Conservation (phyloP, 129 eudicot genomes). For the Daucus carota region DNA sequence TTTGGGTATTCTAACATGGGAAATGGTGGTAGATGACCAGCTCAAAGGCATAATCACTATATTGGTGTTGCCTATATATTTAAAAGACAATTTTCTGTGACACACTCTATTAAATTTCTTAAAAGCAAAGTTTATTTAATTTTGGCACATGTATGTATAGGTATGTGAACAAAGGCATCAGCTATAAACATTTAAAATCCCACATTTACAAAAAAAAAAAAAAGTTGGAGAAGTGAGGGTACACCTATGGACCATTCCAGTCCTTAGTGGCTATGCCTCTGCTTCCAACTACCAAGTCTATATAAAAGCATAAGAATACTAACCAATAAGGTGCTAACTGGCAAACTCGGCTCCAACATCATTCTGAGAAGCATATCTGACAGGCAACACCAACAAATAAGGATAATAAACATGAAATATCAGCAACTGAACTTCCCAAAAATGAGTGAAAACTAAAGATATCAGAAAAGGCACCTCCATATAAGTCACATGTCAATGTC, state of each 20-base stretch:
- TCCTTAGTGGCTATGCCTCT: not conserved
- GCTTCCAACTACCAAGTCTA: not conserved
- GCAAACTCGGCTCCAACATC: conserved; percentile 64
- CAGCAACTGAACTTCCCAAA: not conserved
- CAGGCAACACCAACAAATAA: conserved; percentile 15
- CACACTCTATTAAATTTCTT: not conserved
- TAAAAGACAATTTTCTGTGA: not conserved
- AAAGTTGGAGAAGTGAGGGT: not conserved
- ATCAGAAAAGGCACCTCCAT: not conserved
- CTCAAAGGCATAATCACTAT: not conserved
- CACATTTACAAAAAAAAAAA: too few relatives aligned
- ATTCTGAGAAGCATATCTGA: conserved; percentile 65
- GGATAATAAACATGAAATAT: not conserved
- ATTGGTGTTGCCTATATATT: not conserved
- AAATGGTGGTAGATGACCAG: not conserved
- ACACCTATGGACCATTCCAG: not conserved
- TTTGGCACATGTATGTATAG: not conserved
- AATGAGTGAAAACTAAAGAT: not conserved
- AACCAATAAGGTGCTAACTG: conserved; percentile 54
- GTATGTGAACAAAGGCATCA: not conserved
- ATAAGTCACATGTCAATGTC: not conserved
- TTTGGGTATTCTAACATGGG: not conserved
- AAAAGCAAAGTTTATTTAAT: not conserved
- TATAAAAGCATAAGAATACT: conserved; percentile 20
- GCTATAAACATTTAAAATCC: not conserved